A percentile compares a stretch with the other conserved stretches of the same genome.
phyloP scores from a whole-genome alignment of 1,284 basidiomycete genomes.

The Cutaneotrichosporon dermatis region DNA sequence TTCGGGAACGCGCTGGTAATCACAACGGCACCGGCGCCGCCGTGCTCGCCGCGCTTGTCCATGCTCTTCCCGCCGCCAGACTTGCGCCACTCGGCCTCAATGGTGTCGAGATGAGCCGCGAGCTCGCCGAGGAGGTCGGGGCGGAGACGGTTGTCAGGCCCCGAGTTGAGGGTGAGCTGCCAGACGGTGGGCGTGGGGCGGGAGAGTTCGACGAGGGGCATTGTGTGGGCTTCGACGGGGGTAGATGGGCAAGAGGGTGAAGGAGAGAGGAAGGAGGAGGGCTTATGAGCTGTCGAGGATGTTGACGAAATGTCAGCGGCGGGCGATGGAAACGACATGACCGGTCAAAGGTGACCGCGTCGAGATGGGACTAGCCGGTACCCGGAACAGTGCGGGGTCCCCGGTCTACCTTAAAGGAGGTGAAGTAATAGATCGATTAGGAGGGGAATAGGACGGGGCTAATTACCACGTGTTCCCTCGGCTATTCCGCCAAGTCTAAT shows the following conservation, averaged over 20 bases:
- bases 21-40: slow-evolving; percentile 63
- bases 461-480: too few relatives aligned
- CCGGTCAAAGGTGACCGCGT: too few relatives aligned
- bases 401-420: too few relatives aligned
- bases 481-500: too few relatives aligned
- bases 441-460: too few relatives aligned
- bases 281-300: too few relatives aligned
- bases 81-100: slow-evolving; percentile 73
- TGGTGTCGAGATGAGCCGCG: slow-evolving; percentile 60
- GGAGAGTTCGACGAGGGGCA: slow-evolving; percentile 20
- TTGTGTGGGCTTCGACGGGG: not conserved
- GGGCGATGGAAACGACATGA: too few relatives aligned
- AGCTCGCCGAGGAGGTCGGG: slow-evolving; percentile 40
- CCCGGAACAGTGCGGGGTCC: too few relatives aligned
- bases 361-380: too few relatives aligned
- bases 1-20: slow-evolving; percentile 71
- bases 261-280: not conserved
- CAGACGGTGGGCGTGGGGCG: slow-evolving; percentile 34
- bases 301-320: too few relatives aligned
- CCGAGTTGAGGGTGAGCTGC: slow-evolving; percentile 40
- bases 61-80: slow-evolving; percentile 45
- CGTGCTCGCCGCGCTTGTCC: slow-evolving; percentile 48
- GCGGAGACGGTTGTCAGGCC: slow-evolving; percentile 48
- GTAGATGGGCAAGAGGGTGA: not conserved
- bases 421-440: too few relatives aligned